A percentile compares a stretch with the other conserved stretches of the same genome.
Evolutionary conservation across 208 protist genomes (phyloP).

Genomic region (Wallacemonas collosoma): DNA sequence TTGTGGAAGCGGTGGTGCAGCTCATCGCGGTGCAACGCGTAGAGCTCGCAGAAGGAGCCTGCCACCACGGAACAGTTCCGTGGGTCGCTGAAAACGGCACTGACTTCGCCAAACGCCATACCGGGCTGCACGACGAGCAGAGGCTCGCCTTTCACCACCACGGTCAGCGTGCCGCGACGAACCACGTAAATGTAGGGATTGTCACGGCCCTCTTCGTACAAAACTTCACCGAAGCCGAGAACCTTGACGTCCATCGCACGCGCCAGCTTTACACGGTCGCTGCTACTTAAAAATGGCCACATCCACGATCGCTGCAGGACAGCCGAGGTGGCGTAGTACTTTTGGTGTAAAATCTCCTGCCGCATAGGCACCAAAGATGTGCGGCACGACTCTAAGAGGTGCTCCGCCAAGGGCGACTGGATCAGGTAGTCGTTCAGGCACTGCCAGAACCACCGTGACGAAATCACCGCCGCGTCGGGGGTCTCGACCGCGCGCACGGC

Average conservation of each 20-base stretch:
- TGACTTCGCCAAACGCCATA: constrained; percentile 78
- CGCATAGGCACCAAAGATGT: constrained; percentile 57
- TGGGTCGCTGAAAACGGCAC: constrained; percentile 75
- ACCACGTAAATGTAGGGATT: constrained; percentile 82
- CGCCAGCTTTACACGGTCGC: constrained; percentile 78
- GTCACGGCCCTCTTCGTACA: constrained; percentile 69
- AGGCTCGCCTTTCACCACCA: constrained; percentile 69
- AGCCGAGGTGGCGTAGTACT: constrained; percentile 73
- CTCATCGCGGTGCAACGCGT: constrained; percentile 67
- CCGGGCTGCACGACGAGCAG: constrained; percentile 67
- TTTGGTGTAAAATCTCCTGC: constrained; percentile 54
- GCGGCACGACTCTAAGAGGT: constrained; percentile 56
- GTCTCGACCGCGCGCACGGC: constrained; percentile 42
- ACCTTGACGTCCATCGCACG: constrained; percentile 68
- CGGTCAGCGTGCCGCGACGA: constrained; percentile 66
- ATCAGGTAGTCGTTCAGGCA: constrained; percentile 53
- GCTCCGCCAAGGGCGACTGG: constrained; percentile 30
- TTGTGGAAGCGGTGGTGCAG: constrained; percentile 57
- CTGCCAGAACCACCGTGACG: constrained; percentile 84
- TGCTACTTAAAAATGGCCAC: constrained; percentile 71
- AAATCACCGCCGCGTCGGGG: constrained; percentile 77
- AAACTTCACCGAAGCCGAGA: constrained; percentile 72
- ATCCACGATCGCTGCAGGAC: constrained; percentile 87
- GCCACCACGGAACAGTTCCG: constrained; percentile 75
- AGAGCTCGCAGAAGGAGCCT: constrained; percentile 78